A percentile compares a stretch with the other conserved stretches of the same genome.
Conservation (phyloP, 2,329 filamentous ascomycete species). For the Fusarium palustre region DNA sequence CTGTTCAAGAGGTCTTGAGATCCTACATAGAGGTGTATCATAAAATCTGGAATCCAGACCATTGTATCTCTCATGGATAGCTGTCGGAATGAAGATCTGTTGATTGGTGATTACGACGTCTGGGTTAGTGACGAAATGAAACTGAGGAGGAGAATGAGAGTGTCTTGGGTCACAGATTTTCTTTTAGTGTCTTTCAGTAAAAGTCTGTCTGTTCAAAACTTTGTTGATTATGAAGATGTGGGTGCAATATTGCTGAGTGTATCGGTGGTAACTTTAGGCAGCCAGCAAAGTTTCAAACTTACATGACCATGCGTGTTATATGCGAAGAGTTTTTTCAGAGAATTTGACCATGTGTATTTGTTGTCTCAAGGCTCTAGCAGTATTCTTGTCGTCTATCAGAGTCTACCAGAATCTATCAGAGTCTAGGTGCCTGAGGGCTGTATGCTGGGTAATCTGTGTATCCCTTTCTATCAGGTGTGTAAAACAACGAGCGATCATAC, state of each 20-base stretch:
- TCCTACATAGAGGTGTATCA: not conserved
- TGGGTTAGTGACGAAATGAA: not conserved
- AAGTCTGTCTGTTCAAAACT: not conserved
- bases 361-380: not conserved
- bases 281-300: not conserved
- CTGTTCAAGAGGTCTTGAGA: not conserved
- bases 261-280: not conserved
- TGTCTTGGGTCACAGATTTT: not conserved
- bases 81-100: not conserved
- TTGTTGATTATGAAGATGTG: not conserved
- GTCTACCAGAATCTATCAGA: slow-evolving; percentile 28
- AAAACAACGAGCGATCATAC: slow-evolving; percentile 41
- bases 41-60: not conserved
- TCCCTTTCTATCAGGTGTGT: slow-evolving; percentile 33
- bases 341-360: not conserved
- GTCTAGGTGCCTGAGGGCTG: slow-evolving; percentile 19
- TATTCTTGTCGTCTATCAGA: not conserved
- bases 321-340: not conserved
- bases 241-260: not conserved
- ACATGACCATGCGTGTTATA: not conserved
- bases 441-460: slow-evolving; percentile 42
- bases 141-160: not conserved
- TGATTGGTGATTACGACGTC: not conserved
- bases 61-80: not conserved
- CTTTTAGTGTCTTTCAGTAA: not conserved